phyloP scores from a whole-genome alignment of 139 green algal species.

The Chlamydomonas incerta region DNA sequence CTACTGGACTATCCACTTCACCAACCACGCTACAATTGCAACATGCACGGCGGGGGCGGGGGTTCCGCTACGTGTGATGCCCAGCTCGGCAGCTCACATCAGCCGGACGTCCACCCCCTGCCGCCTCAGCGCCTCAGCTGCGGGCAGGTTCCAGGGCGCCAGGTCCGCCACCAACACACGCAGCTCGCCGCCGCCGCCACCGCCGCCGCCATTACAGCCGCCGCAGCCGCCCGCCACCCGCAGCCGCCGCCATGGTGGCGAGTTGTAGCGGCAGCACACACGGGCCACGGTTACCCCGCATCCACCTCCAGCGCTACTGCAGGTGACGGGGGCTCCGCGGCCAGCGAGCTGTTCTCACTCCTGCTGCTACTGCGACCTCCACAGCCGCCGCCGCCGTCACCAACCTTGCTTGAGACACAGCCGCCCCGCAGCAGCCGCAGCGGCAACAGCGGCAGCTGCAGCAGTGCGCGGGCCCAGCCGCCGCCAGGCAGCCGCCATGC shows the following conservation, averaged over 20 bases:
- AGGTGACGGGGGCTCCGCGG: no score
- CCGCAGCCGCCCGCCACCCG: no score
- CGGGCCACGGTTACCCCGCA: neutral
- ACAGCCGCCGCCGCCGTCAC: neutral
- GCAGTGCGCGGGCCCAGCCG: no score
- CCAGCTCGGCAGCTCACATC: no score
- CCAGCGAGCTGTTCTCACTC: no score
- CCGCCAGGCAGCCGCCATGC: no score
- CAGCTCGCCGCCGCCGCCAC: neutral
- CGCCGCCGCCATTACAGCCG: no score
- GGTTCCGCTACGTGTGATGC: no score
- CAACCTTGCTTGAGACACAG: neutral
- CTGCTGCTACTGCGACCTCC: neutral
- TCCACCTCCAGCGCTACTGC: neutral
- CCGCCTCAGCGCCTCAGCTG: constrained; percentile 25
- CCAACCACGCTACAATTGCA: no score
- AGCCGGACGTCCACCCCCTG: neutral
- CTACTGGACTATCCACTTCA: no score
- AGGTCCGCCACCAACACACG: constrained; percentile 22
- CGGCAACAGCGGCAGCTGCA: neutral
- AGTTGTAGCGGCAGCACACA: constrained; percentile 4
- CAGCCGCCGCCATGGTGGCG: neutral
- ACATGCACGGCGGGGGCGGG: no score
- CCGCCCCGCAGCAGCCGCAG: neutral
- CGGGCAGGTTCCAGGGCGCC: constrained; percentile 1